phyloP scores from a whole-genome alignment of 78 protist genomes.

The Dictyostelium brefeldianum region DNA sequence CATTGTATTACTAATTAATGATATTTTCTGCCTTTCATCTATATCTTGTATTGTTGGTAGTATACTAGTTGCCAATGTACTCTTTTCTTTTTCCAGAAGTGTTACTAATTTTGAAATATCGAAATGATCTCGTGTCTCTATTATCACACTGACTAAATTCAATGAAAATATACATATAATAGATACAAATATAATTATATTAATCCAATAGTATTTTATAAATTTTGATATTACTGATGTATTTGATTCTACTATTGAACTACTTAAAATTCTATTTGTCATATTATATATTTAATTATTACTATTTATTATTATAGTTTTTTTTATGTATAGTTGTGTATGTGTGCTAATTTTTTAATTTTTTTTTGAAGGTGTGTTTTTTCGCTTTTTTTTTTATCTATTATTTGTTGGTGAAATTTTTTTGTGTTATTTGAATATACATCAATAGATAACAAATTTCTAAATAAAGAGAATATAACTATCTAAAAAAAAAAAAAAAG shows the following conservation, averaged over 20 bases:
- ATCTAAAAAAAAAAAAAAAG: too few species aligned
- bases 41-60: background rate
- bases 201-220: conserved; percentile 18
- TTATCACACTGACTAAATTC: background rate
- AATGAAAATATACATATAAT: background rate
- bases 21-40: background rate
- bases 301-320: too few species aligned
- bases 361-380: too few species aligned
- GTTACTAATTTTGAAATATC: background rate
- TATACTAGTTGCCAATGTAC: background rate
- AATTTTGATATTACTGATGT: background rate
- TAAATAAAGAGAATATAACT: too few species aligned
- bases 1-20: background rate
- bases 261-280: background rate
- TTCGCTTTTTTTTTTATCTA: too few species aligned
- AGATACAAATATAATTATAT: background rate
- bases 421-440: too few species aligned
- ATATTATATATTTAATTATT: too few species aligned
- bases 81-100: background rate
- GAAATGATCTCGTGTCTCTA: background rate
- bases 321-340: too few species aligned
- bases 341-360: too few species aligned
- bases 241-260: background rate
- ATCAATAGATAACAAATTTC: too few species aligned
- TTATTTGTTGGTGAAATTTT: too few species aligned